A percentile compares a stretch with the other conserved stretches of the same genome.
Conservation (phyloP, 1,284 basidiomycete genomes). For the Cerioporus squamosus region DNA sequence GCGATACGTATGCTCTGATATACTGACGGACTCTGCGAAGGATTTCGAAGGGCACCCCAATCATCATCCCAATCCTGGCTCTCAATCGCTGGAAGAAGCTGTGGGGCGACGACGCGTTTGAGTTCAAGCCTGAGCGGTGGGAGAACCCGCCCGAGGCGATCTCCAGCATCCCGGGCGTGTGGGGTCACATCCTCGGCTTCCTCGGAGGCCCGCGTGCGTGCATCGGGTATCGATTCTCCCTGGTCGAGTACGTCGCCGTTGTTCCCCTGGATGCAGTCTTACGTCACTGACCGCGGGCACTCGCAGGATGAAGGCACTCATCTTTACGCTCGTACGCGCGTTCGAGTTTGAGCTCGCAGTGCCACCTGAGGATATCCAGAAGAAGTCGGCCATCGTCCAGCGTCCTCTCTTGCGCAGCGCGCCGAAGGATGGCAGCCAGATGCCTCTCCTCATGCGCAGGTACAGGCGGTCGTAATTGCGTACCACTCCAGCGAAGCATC, state of each 20-base stretch:
- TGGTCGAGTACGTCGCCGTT: slow-evolving; percentile 56
- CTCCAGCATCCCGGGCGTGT: slow-evolving; percentile 54
- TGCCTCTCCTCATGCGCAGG: slow-evolving; percentile 27
- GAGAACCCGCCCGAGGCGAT: slow-evolving; percentile 47
- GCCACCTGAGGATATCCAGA: slow-evolving; percentile 33
- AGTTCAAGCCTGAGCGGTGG: slow-evolving; percentile 70
- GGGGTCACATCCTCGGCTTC: slow-evolving; percentile 63
- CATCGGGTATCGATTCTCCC: slow-evolving; percentile 72
- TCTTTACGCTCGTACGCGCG: slow-evolving; percentile 60
- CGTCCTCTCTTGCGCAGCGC: slow-evolving; percentile 19
- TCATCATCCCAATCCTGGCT: slow-evolving; percentile 52
- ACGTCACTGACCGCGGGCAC: slow-evolving; percentile 54
- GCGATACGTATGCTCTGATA: too few species aligned
- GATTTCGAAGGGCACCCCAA: slow-evolving; percentile 46
- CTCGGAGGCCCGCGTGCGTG: slow-evolving; percentile 64
- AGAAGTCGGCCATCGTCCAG: slow-evolving; percentile 24
- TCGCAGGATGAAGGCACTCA: slow-evolving; percentile 57
- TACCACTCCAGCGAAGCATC: not conserved
- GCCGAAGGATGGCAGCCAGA: slow-evolving; percentile 16
- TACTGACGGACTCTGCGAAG: slow-evolving; percentile 23
- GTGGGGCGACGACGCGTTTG: slow-evolving; percentile 59
- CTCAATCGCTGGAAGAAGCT: slow-evolving; percentile 50
- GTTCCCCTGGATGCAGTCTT: not conserved
- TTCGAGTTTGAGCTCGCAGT: slow-evolving; percentile 62
- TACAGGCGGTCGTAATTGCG: not conserved